These are phyloP conservation scores for Juglanconis juglandina DNA, from an alignment of 2,329 filamentous ascomycete species.

Conservation along the genomic window DNA sequence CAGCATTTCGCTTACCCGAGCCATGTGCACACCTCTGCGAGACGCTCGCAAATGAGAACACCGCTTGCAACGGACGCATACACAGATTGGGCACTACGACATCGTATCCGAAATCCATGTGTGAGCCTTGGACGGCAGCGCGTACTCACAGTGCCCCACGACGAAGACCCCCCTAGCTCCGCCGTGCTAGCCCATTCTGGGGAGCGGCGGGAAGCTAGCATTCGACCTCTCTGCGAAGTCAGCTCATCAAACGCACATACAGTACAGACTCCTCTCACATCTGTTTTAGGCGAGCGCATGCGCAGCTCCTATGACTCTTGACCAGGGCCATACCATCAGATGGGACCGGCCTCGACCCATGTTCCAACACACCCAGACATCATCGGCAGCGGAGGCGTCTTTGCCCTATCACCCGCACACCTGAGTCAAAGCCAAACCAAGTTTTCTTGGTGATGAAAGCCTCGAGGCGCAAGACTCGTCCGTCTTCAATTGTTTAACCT, in stretches of 20 bases:
- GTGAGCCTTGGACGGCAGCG: not conserved
- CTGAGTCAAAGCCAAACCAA: not conserved
- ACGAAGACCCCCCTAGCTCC: not conserved
- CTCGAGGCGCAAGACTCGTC: conserved; percentile 1
- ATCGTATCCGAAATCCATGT: not conserved
- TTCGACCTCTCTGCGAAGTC: not conserved
- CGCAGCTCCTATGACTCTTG: conserved; percentile 1
- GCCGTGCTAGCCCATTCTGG: not conserved
- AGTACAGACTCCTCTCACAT: conserved; percentile 7
- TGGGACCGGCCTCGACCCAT: not conserved
- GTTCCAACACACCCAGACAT: not conserved
- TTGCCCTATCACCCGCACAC: not conserved
- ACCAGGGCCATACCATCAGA: not conserved
- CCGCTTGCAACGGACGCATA: not conserved
- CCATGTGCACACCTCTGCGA: not conserved
- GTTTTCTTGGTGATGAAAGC: not conserved
- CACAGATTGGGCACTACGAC: not conserved
- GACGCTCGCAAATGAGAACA: not conserved
- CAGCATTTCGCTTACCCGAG: not conserved
- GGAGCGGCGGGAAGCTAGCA: not conserved
- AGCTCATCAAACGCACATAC: conserved; percentile 7
- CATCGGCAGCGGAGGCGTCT: not conserved
- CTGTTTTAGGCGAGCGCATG: not conserved
- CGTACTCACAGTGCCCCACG: not conserved
- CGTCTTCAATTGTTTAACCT: conserved; percentile 3